These are phyloP conservation scores for Neoarthrinium moseri DNA, from an alignment of 2,329 filamentous ascomycete genomes.

Conservation along the genomic window DNA sequence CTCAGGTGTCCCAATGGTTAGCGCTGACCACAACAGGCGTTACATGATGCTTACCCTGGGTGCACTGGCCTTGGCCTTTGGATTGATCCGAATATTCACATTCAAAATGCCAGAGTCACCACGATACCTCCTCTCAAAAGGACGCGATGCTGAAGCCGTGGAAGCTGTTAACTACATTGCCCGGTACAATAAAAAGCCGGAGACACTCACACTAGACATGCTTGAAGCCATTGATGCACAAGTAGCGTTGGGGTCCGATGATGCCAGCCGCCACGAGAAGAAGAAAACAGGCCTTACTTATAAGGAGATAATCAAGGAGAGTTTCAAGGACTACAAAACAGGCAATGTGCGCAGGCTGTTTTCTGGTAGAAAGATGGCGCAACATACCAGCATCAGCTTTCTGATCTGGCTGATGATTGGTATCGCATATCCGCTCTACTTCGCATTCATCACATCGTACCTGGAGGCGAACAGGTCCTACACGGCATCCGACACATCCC, in stretches of 20 bases:
- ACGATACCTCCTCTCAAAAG: slow-evolving; percentile 42
- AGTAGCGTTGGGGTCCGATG: slow-evolving; percentile 17
- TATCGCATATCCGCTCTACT: slow-evolving; percentile 56
- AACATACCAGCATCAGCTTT: slow-evolving; percentile 52
- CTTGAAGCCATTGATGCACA: slow-evolving; percentile 22
- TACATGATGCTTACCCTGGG: slow-evolving; percentile 46
- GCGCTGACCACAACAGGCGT: slow-evolving; percentile 22
- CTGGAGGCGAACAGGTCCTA: slow-evolving; percentile 23
- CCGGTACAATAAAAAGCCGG: slow-evolving; percentile 32
- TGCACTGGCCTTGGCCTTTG: slow-evolving; percentile 40
- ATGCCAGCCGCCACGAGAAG: slow-evolving; percentile 15
- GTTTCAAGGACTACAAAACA: slow-evolving; percentile 50
- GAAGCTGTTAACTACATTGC: slow-evolving; percentile 46
- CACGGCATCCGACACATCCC: slow-evolving; percentile 20
- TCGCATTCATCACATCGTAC: slow-evolving; percentile 38
- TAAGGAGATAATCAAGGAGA: slow-evolving; percentile 35
- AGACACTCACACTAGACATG: slow-evolving; percentile 34
- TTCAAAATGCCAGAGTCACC: slow-evolving; percentile 48
- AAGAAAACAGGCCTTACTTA: slow-evolving; percentile 7
- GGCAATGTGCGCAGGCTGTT: slow-evolving; percentile 55
- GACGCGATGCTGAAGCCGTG: slow-evolving; percentile 44
- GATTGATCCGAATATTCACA: slow-evolving; percentile 42
- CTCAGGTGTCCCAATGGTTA: not conserved
- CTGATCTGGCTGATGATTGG: slow-evolving; percentile 59
- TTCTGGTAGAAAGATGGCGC: slow-evolving; percentile 47